Conservation (phyloP, 148 eudicot genomes). For the Vaccinium myrtillus region DNA sequence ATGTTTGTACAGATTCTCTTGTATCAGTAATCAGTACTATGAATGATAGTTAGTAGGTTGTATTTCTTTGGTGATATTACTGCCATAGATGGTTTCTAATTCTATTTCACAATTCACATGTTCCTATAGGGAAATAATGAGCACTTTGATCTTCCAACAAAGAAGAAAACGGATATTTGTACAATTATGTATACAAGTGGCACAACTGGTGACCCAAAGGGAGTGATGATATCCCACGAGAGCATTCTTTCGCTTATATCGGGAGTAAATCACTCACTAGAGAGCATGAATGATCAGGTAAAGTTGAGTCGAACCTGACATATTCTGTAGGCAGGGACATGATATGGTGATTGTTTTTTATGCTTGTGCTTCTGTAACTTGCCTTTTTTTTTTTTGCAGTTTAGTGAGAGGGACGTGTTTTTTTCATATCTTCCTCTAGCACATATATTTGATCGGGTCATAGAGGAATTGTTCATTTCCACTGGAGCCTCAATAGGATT, state of each 20-base stretch:
- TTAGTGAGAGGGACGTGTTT: slow-evolving; percentile 58
- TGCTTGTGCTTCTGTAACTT: background rate
- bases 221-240: slow-evolving; percentile 84
- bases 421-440: slow-evolving; percentile 95
- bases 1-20: background rate
- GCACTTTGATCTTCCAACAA: slow-evolving; percentile 60
- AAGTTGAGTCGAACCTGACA: background rate
- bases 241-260: slow-evolving; percentile 74
- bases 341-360: slow-evolving; percentile 1
- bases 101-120: background rate
- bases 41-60: background rate
- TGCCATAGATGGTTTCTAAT: background rate
- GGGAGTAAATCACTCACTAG: slow-evolving; percentile 69
- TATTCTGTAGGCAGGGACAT: background rate
- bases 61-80: background rate
- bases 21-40: background rate
- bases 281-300: slow-evolving; percentile 82
- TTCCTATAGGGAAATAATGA: slow-evolving; percentile 53
- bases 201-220: slow-evolving; percentile 98
- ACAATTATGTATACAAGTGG: slow-evolving; percentile 99
- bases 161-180: slow-evolving; percentile 75
- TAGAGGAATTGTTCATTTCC: slow-evolving; percentile 77
- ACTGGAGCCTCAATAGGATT: slow-evolving; percentile 92
- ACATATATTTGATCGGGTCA: slow-evolving; percentile 89
- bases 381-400: slow-evolving; percentile 38